Evolutionary conservation across 352 stramenopile species (phyloP), one percentile per base, ranked within the genome.

Genomic region (Pythium coloratum): DNA sequence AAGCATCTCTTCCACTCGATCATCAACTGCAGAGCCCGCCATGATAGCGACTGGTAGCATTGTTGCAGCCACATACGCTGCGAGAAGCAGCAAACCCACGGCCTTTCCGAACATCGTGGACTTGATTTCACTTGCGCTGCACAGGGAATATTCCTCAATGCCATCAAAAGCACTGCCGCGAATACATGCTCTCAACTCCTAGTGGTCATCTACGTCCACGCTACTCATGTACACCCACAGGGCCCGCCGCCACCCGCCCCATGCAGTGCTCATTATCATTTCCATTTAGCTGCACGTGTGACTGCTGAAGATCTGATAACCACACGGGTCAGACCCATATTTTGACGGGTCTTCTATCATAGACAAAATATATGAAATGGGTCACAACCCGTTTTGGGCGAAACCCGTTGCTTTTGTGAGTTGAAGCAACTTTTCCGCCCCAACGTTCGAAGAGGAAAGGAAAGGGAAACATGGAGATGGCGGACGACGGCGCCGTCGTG

Each of bases 371-470:
- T 24, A 12, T 4, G 44, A 26, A 30, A 38, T 36, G 6, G 0
- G 20, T 28, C 13, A 7, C 20, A 54, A 66, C 58, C 58, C 58
- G 28, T 55, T 34, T 34, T 40, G 9, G 20, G 8, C 32, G 18
- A 42, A 40, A 51, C 6, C 42, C 36, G 1, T 34, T 24, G 13
- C 38, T 24, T 28, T 8, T 40, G n/a, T 30, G 30, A 70, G 66
- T 67, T 72, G 66, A 67, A 65, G 66, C 24, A 32, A 56, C 14
- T 63, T 65, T 64, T 55, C 57, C 65, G 40, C 65, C 56, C 55
- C 36, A 56, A 63, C 26, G 51, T 61, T 50, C 12, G 7, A 49
- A 30, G 9, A 47, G 33, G 59, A 20, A 50, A 59, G 38, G 54
- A 16, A 61, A 40, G n/a, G 30, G 51, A 59, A 65, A 64, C 33